Base-by-base conservation (phyloP, 768 basidiomycete genomes). In the Trametes elegans region DNA sequence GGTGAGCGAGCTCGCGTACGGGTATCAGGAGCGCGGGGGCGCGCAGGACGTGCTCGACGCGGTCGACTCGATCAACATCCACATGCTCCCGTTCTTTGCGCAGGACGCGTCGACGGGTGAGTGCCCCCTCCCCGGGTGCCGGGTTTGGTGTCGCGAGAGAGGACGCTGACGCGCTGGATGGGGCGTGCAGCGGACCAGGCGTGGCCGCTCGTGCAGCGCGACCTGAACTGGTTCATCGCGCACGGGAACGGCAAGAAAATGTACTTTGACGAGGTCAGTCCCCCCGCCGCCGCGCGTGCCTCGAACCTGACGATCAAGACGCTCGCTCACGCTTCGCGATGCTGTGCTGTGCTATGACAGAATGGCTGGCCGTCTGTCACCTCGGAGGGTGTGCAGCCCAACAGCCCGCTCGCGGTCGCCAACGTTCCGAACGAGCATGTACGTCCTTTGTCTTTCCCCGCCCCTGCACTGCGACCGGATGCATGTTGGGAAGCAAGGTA, bases 361-460 rank as follows among this genome's bases (percentile, higher is more conserved):
- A 90, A 88, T 64, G 87, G 88, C 34, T 90, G 87, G 88, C 88
- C 88, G 0, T 88, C 86, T 0, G 73, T 73, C 42, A 84, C 83
- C 0, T 89, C 78, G 16, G 31, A 66, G 1, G 73, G 80, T 8
- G 85, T 90, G 10, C 73, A 87, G 56, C 81, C 87, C 2, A 90
- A 89, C 65, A 85, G 81, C 58, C 73, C 75, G 0, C 55, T 65
- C 42, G 88, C 88, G 4, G 76, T 87, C 7, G 79, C 87, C 1
- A 74, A 81, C 64, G 71, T 87, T 26, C 64, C 69, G n/a, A 86
- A 81, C 54, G 88, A 87, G 68, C 74, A 77, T 49, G 87, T 84
- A 42, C 55, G 78, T 65, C 46, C 2, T 7, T 19, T 48, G 44
- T 18, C 45, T 13, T 46, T 27, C n/a, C 23, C 13, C 21, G 6